Percentiles rank a stretch among this genome's conserved stretches.
Evolutionary conservation across 139 green algal species (phyloP).

Genomic region (Gonium pectorale): DNA sequence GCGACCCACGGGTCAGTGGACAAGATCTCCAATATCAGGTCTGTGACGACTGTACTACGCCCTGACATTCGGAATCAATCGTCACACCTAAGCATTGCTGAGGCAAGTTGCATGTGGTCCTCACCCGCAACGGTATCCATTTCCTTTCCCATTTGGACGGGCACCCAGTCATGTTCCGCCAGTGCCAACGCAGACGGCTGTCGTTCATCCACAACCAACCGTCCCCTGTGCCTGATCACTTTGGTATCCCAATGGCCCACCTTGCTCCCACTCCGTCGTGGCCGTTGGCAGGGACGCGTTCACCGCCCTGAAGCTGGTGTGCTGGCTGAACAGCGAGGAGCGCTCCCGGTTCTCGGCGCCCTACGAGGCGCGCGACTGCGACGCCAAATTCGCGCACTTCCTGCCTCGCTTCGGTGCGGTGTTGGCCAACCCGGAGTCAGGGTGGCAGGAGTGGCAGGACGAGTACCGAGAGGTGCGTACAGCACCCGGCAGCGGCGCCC

Average conservation of each 20-base stretch:
- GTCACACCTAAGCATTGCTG: no score
- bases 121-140: no score
- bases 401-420: constrained; percentile 62
- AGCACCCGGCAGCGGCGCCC: no score
- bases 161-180: no score
- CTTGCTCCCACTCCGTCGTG: not conserved
- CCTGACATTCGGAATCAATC: no score
- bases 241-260: no score
- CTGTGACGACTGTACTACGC: no score
- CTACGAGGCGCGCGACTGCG: constrained; percentile 67
- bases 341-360: constrained; percentile 66
- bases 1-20: constrained; percentile 53
- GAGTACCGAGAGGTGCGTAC: constrained; percentile 70
- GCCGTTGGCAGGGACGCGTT: constrained; percentile 68
- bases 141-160: no score
- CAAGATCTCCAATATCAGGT: constrained; percentile 60
- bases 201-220: no score
- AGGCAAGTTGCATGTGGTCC: no score
- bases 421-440: constrained; percentile 59
- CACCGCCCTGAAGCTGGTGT: constrained; percentile 76
- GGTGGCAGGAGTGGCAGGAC: constrained; percentile 70
- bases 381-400: constrained; percentile 57
- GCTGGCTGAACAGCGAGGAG: constrained; percentile 81
- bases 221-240: no score
- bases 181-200: no score